A percentile compares a stretch with the other conserved stretches of the same genome.
Evolutionary conservation across 2,329 filamentous ascomycete species (phyloP).

Genomic region (Calonectria montana): DNA sequence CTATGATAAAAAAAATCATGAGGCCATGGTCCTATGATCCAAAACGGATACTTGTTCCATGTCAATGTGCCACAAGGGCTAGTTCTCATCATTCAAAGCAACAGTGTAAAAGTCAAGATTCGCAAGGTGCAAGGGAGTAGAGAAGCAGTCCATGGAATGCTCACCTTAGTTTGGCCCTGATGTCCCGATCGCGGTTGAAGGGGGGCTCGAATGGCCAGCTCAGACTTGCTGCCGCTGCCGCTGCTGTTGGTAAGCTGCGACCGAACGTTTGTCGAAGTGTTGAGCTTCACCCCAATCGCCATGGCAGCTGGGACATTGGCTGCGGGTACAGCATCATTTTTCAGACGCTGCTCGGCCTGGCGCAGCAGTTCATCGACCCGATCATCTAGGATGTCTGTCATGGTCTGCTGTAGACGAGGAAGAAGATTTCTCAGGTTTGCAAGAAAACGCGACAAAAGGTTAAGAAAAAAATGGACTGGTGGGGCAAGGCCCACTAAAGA

Average conservation of each 20-base stretch:
- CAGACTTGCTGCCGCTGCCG: conserved; percentile 28
- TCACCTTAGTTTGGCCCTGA: conserved; percentile 45
- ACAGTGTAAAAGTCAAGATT: background rate
- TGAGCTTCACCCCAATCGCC: conserved; percentile 28
- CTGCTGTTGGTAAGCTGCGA: conserved; percentile 22
- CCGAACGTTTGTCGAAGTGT: conserved; percentile 26
- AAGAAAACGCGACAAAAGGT: background rate
- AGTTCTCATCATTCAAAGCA: conserved; percentile 53
- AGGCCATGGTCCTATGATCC: conserved; percentile 67
- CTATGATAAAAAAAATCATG: conserved; percentile 72
- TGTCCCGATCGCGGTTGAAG: conserved; percentile 35
- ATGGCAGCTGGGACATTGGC: conserved; percentile 27
- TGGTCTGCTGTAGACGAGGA: conserved; percentile 40
- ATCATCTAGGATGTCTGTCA: conserved; percentile 45
- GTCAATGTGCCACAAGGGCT: conserved; percentile 52
- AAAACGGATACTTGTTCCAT: conserved; percentile 54
- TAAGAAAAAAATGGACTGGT: conserved; percentile 11
- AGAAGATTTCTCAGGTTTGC: conserved; percentile 1
- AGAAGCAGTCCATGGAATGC: background rate
- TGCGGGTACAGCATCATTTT: conserved; percentile 35
- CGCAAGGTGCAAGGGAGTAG: too few species aligned
- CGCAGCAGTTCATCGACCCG: conserved; percentile 48
- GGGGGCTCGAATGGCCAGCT: conserved; percentile 41
- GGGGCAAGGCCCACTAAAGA: conserved; percentile 6
- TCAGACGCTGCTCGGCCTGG: conserved; percentile 48